Conservation (phyloP, 805 yeast species). For the Teunomyces funiuensis region DNA sequence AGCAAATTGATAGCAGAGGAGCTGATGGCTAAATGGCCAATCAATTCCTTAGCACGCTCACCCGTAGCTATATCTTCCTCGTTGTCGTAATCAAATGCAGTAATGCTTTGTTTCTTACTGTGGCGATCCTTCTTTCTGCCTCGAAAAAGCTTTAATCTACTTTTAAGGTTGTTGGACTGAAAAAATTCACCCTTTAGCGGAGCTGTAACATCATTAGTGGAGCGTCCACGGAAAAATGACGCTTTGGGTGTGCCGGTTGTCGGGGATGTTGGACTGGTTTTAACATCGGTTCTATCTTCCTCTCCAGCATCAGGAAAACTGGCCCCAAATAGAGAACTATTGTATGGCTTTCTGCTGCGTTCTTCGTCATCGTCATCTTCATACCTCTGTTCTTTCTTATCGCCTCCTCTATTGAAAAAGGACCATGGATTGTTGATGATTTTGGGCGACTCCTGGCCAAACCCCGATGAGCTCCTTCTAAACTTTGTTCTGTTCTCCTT, state of each 20-base stretch:
- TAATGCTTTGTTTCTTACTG: constrained; percentile 16
- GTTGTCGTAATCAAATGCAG: constrained; percentile 17
- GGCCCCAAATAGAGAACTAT: neutral
- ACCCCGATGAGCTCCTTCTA: constrained; percentile 3
- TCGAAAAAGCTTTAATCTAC: constrained; percentile 25
- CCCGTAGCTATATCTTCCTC: constrained; percentile 32
- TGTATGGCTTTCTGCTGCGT: constrained; percentile 14
- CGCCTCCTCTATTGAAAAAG: constrained; percentile 28
- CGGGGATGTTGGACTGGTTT: constrained; percentile 1
- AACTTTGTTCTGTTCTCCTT: neutral
- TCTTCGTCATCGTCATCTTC: constrained; percentile 29
- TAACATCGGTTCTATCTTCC: neutral
- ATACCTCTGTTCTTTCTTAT: constrained; percentile 35
- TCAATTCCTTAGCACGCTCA: constrained; percentile 34
- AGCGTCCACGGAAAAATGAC: constrained; percentile 11
- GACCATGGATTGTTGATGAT: constrained; percentile 32
- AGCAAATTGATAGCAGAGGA: constrained; percentile 73
- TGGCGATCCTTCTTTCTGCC: constrained; percentile 25
- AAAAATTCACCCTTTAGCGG: constrained; percentile 16
- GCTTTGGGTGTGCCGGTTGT: constrained; percentile 1
- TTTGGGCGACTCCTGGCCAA: constrained; percentile 21
- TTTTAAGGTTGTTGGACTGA: constrained; percentile 14
- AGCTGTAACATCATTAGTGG: constrained; percentile 6
- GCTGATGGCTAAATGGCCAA: constrained; percentile 55
- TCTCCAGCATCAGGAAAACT: neutral